Base-by-base conservation (phyloP, 352 stramenopile species). In the Globisporangium viniferum region DNA sequence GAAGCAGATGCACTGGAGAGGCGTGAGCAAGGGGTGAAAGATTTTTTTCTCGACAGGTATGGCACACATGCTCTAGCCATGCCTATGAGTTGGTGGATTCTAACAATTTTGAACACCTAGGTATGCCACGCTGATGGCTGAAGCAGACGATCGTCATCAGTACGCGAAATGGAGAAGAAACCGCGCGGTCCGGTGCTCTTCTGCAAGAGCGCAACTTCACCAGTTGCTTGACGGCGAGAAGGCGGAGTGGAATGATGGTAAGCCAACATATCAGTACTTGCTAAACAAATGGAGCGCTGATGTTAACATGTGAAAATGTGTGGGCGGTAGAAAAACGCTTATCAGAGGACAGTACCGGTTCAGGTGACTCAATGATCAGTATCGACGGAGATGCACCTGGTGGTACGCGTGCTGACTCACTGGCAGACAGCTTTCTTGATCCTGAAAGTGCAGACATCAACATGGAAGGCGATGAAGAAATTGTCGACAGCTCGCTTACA, bases 141-240 rank as follows among this genome's bases (percentile, higher is more conserved):
- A 69, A 51, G 75, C 73, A 20, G 73, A 88, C 54, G 60, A 80
- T 60, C 72, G 72, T 20, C 74, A 81, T 64, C 68, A 74, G 18
- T 88, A 88, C 60, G 86, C 87, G 70, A 83, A 74, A 24, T 90
- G 82, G 82, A 77, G 80, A 24, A 73, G 78, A 44, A 59, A 81
- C 73, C 78, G 80, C 61, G 78, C 78, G 49, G 27, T 81, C 36
- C 76, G 82, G 2, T 74, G 87, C 63, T 69, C 80, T 29, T 64
- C 63, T 5, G 72, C 80, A 35, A 78, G 75, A 27, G 39, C 67
- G 24, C 62, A 83, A 56, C 68, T 90, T 27, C 39, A 59, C 51
- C n/a, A 67, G 44, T 57, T 84, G 20, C 66, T 75, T 15, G 66
- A 53, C 29, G 35, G 66, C 6, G 80, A 90, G 14, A 55, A 65